phyloP scores from a whole-genome alignment of 805 yeast species.

The Huiozyma naganishii region DNA sequence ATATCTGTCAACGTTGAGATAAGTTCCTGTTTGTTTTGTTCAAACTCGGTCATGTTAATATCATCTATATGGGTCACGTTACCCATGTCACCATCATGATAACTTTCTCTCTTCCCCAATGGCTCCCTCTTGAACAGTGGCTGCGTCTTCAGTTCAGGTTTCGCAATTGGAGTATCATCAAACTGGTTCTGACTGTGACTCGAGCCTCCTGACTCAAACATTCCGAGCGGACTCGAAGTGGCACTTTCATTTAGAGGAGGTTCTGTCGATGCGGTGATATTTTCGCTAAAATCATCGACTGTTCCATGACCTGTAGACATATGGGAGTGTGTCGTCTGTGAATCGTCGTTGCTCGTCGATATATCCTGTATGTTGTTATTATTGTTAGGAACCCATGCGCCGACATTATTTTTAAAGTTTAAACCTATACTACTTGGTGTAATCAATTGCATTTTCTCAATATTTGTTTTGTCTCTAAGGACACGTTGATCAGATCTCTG shows the following conservation, averaged over 20 bases:
- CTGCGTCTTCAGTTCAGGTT: not conserved
- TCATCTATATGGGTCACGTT: constrained; percentile 7
- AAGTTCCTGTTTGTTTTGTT: constrained; percentile 14
- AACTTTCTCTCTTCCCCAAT: not conserved
- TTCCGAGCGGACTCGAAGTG: too few relatives aligned
- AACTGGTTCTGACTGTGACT: not conserved
- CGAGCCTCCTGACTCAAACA: too few relatives aligned
- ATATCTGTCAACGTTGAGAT: constrained; percentile 16
- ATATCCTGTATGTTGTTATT: constrained; percentile 5
- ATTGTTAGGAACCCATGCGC: constrained; percentile 7
- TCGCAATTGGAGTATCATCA: not conserved
- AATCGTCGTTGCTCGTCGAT: constrained; percentile 4
- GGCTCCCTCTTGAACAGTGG: not conserved
- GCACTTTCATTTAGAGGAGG: too few relatives aligned
- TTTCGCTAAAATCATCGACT: too few relatives aligned
- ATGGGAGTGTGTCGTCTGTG: too few relatives aligned
- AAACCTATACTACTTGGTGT: constrained; percentile 8
- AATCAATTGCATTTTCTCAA: constrained; percentile 5
- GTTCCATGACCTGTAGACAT: too few relatives aligned
- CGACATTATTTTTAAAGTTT: constrained; percentile 5
- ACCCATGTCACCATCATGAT: constrained; percentile 1
- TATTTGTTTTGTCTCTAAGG: not conserved
- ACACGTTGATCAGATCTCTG: not conserved
- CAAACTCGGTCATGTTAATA: not conserved
- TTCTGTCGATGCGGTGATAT: too few relatives aligned